Conservation (phyloP, 495 filamentous ascomycete genomes). For the Lentithecium fluviatile region DNA sequence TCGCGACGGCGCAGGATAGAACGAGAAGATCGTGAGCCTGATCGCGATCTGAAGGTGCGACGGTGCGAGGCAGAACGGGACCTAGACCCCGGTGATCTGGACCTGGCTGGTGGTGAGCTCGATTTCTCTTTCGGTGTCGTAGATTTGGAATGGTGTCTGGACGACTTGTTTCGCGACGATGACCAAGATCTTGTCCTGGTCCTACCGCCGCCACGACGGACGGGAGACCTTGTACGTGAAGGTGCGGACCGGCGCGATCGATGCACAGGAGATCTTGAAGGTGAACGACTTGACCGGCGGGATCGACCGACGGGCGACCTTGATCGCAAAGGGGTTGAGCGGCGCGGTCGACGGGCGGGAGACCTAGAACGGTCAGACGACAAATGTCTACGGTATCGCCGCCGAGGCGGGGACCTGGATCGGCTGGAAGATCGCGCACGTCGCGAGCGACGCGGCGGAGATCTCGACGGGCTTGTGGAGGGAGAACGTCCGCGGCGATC, state of each 20-base stretch:
- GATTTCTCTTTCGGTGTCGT: conserved; percentile 45
- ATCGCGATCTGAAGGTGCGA: conserved; percentile 41
- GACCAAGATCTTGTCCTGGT: conserved; percentile 29
- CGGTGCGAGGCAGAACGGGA: too few species aligned
- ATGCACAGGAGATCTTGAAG: conserved; percentile 7
- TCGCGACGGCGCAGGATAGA: too few species aligned
- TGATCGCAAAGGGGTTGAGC: too few species aligned
- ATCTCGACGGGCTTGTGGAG: conserved; percentile 10
- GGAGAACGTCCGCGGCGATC: conserved; percentile 24
- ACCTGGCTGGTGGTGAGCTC: conserved; percentile 62
- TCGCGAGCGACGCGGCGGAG: conserved; percentile 22
- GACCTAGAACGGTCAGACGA: conserved; percentile 15
- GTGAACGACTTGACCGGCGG: too few species aligned
- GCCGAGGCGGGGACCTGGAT: conserved; percentile 17
- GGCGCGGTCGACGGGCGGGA: neutral
- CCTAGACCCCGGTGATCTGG: conserved; percentile 39
- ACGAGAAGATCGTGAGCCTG: conserved; percentile 34
- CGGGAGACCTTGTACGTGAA: neutral
- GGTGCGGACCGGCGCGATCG: too few species aligned
- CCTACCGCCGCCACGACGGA: conserved; percentile 3
- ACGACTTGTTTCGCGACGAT: conserved; percentile 31
- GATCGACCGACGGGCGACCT: conserved; percentile 6
- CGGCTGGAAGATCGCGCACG: conserved; percentile 25
- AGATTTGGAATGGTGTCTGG: conserved; percentile 26
- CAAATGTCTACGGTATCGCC: neutral